A percentile compares a stretch with the other conserved stretches of the same genome.
These are phyloP conservation scores for Colletotrichum spinosum DNA, from an alignment of 2,329 filamentous ascomycete genomes.

Conservation along the genomic window DNA sequence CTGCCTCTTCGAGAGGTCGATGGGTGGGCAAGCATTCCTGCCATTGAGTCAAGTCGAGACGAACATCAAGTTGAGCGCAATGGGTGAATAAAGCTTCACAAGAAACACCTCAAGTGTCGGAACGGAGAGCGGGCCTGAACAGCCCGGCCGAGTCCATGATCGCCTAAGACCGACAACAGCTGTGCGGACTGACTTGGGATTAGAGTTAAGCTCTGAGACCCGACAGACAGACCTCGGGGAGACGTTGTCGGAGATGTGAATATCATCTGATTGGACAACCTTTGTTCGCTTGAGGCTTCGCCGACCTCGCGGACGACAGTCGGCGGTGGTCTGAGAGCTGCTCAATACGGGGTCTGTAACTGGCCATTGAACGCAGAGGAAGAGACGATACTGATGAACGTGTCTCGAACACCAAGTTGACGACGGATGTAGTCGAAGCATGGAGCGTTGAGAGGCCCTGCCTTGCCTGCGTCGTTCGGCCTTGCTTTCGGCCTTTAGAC, in stretches of 20 bases:
- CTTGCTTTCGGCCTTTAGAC: conserved; percentile 2
- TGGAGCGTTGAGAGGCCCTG: background rate
- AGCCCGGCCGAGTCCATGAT: conserved; percentile 20
- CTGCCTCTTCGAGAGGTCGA: conserved; percentile 13
- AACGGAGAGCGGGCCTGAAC: conserved; percentile 14
- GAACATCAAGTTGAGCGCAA: conserved; percentile 21
- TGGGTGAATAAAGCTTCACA: background rate
- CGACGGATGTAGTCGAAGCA: conserved; percentile 6
- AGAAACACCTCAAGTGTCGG: conserved; percentile 9
- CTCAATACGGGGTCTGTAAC: conserved; percentile 6
- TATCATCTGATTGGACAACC: conserved; percentile 17
- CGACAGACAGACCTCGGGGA: conserved; percentile 1
- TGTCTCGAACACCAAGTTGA: background rate
- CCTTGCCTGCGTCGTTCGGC: background rate
- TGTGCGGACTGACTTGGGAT: conserved; percentile 6
- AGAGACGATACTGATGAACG: conserved; percentile 1
- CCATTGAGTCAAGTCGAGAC: conserved; percentile 31
- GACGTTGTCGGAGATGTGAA: conserved; percentile 9
- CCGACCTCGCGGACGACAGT: conserved; percentile 11
- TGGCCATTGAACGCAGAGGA: conserved; percentile 1
- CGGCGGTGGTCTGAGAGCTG: conserved; percentile 8
- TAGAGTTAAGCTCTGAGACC: conserved; percentile 31
- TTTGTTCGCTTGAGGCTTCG: conserved; percentile 5
- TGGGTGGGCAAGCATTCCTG: conserved; percentile 1
- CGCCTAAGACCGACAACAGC: conserved; percentile 20